These are phyloP conservation scores for Vitis labrusca DNA, from an alignment of 164 flowering plant genomes.

Conservation along the genomic window DNA sequence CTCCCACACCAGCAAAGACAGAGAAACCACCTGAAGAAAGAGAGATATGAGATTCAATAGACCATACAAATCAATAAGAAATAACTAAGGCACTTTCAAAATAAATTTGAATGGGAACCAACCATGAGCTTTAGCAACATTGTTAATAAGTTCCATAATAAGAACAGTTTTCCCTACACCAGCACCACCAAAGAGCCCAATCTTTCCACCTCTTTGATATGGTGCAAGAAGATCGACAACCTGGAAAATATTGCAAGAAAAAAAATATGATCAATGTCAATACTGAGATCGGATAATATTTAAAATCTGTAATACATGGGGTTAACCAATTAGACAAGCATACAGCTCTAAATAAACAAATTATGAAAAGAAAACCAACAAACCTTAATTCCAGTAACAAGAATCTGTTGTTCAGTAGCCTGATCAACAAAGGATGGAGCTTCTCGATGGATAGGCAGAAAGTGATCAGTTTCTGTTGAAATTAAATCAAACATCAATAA, in stretches of 20 bases:
- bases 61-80: not conserved
- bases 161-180: constrained; percentile 98
- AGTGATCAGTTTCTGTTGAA: constrained; percentile 79
- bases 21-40: constrained; percentile 83
- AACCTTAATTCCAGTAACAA: constrained; percentile 96
- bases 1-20: constrained; percentile 98
- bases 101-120: not conserved
- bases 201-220: constrained; percentile 94
- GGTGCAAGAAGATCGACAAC: constrained; percentile 98
- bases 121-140: constrained; percentile 99
- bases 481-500: not conserved
- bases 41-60: not conserved
- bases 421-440: constrained; percentile 96
- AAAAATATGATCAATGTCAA: not conserved
- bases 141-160: constrained; percentile 97
- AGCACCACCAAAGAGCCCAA: constrained; percentile 99
- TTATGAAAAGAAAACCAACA: not conserved
- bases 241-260: constrained; percentile 26
- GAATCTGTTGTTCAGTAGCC: constrained; percentile 89
- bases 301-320: no score
- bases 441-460: constrained; percentile 86
- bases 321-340: no score
- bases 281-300: not conserved
- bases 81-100: not conserved
- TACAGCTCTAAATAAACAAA: no score